Percentiles rank a stretch among this genome's conserved stretches.
These are phyloP conservation scores for Colletotrichum sidae DNA, from an alignment of 2,329 filamentous ascomycete genomes.

Conservation along the genomic window DNA sequence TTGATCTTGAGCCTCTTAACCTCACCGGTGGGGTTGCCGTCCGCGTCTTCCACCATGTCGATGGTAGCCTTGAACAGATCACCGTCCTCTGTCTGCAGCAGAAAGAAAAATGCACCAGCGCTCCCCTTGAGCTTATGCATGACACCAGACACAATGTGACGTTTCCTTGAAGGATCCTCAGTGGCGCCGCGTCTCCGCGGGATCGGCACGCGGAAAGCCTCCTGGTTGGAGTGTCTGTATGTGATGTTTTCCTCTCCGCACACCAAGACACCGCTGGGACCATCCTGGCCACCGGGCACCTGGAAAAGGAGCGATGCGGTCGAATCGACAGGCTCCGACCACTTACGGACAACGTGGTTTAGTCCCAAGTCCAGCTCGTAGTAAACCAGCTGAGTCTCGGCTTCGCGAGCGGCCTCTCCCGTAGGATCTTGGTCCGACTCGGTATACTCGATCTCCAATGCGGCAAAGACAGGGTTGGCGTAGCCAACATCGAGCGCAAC, in stretches of 20 bases:
- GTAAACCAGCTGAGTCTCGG: constrained; percentile 93
- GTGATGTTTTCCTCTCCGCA: constrained; percentile 95
- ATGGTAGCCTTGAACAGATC: constrained; percentile 97
- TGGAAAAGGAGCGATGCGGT: constrained; percentile 92
- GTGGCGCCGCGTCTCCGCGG: constrained; percentile 87
- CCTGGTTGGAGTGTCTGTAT: constrained; percentile 96
- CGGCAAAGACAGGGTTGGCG: constrained; percentile 95
- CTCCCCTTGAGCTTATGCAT: constrained; percentile 93
- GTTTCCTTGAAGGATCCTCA: constrained; percentile 92
- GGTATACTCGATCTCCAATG: constrained; percentile 92
- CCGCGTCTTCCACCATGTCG: constrained; percentile 86
- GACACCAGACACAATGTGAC: constrained; percentile 88
- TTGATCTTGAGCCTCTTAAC: constrained; percentile 90
- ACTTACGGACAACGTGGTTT: constrained; percentile 97
- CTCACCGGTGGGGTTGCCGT: constrained; percentile 82
- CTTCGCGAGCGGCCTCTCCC: constrained; percentile 81
- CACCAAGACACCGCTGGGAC: constrained; percentile 93
- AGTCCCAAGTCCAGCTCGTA: constrained; percentile 97
- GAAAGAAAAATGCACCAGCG: constrained; percentile 92
- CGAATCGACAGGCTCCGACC: constrained; percentile 93
- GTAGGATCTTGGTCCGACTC: constrained; percentile 92
- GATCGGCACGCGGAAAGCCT: constrained; percentile 88
- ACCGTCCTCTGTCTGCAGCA: constrained; percentile 96
- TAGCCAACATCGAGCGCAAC: constrained; percentile 95
- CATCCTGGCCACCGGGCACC: constrained; percentile 92